These are phyloP conservation scores for Talaromyces sp. DNA, from an alignment of 2,329 filamentous ascomycete genomes.

Conservation along the genomic window DNA sequence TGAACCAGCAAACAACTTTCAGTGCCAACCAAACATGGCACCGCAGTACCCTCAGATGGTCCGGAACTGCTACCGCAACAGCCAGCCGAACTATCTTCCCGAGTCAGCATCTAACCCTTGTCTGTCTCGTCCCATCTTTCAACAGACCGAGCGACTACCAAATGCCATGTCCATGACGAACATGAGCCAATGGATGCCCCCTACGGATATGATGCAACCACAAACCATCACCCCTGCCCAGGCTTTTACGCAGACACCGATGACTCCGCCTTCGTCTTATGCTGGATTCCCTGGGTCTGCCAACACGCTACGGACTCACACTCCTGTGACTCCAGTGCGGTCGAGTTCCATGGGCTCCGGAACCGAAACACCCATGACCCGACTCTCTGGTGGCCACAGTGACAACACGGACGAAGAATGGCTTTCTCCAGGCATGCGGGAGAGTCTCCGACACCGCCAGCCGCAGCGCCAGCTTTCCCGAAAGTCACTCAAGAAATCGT, in stretches of 20 bases:
- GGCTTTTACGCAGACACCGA: conserved; percentile 25
- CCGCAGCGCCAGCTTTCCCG: conserved; percentile 28
- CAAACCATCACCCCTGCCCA: conserved; percentile 34
- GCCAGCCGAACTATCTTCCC: conserved; percentile 28
- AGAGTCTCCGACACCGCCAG: conserved; percentile 20
- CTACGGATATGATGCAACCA: conserved; percentile 27
- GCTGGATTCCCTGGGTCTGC: conserved; percentile 31
- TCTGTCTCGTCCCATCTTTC: conserved; percentile 34
- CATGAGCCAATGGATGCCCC: conserved; percentile 32
- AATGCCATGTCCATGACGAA: conserved; percentile 33
- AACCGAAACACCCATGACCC: conserved; percentile 30
- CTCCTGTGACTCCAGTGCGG: conserved; percentile 31
- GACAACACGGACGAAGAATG: conserved; percentile 32
- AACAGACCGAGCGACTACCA: conserved; percentile 29
- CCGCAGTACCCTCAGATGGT: conserved; percentile 30
- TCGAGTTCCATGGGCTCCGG: conserved; percentile 32
- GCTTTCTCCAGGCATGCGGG: conserved; percentile 28
- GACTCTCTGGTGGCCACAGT: conserved; percentile 25
- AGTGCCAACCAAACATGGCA: conserved; percentile 29
- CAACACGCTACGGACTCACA: conserved; percentile 30
- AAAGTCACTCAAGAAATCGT: conserved; percentile 25
- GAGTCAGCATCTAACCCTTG: conserved; percentile 36
- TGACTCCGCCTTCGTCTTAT: conserved; percentile 34
- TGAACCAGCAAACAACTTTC: conserved; percentile 25
- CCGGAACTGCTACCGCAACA: conserved; percentile 30